Evolutionary conservation across 2,329 filamentous ascomycete genomes (phyloP), one percentile per base, ranked within the genome.

Genomic region (Diaporthe velutina): DNA sequence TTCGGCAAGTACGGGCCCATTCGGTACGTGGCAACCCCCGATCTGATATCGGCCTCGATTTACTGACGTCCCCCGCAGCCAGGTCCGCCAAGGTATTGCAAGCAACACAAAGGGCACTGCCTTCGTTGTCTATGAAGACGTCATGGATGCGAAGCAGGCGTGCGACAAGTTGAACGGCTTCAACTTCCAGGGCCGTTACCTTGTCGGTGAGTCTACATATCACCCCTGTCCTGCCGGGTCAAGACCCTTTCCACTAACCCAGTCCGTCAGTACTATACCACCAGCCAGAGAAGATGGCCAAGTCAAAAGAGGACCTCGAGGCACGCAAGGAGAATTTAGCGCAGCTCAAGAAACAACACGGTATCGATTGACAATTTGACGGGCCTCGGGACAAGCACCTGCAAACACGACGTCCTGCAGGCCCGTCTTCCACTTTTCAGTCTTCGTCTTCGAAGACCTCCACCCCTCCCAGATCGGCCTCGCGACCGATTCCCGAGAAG

Each of bases 131-230:
- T 99, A 98, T 90, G 97, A 98, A 87, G 97, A 99, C 90, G 96
- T 98, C 80, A 94, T 97, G 91, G 97, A 99, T 90, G 96, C 97
- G 79, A 99, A 99, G 89, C 93, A 95, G 87, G 97, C 97, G 83
- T 98, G 97, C 90, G 97, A 99, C 89, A 98, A 98, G 89, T 90
- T 99, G 85, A 99, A 99, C 89, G 97, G 97, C 84, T 99, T 98
- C 92, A 99, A 99, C 89, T 99, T 99, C 86, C 97, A 99, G 89
- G 98, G 96, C 88, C 94, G 97, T 84, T 99, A 99, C 87, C 94
- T 99, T 81, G 97, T 99, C 82, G 95, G 95, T 97, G 91, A 77
- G 95, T 92, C 76, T 55, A 25, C n/a, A 42, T 17, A 9, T 8
- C 28, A 10, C 9, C 17, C 45, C 17, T 13, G 12, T 64, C 17